Evolutionary conservation across 1,139 yeast genomes (phyloP).

Genomic region (Pichia sp.): DNA sequence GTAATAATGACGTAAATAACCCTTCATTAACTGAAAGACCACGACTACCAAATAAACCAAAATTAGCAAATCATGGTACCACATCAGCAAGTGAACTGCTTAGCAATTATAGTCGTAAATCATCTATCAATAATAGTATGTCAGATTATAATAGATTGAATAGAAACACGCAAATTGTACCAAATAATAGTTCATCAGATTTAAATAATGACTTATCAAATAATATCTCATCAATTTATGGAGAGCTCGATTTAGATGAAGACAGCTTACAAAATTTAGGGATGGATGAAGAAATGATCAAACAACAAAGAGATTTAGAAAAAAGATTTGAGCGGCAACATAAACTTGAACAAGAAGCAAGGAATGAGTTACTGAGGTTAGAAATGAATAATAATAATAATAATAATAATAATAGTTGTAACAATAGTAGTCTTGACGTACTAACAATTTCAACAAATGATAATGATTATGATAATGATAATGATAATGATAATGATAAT

Average conservation of each 20-base stretch:
- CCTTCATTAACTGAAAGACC: conserved; percentile 1
- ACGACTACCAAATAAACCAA: conserved; percentile 12
- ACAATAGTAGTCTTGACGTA: neutral
- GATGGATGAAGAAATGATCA: conserved; percentile 11
- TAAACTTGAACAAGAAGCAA: neutral
- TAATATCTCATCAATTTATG: neutral
- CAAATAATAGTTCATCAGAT: neutral
- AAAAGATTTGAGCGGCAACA: conserved; percentile 6
- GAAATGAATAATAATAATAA: neutral
- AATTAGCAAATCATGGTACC: neutral
- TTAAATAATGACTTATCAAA: neutral
- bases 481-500: neutral
- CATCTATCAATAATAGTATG: neutral
- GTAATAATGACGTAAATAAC: neutral
- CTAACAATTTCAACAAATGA: neutral
- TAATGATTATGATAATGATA: neutral
- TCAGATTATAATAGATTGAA: neutral
- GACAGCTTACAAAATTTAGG: conserved; percentile 9
- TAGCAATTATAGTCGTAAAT: conserved; percentile 4
- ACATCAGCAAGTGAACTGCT: conserved; percentile 7
- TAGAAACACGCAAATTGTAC: neutral
- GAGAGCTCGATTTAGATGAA: conserved; percentile 2
- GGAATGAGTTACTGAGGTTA: neutral
- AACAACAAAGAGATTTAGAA: conserved; percentile 11
- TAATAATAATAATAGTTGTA: neutral